Evolutionary conservation across 2,329 filamentous ascomycete species (phyloP).

Genomic region (Aspergillus flavus): DNA sequence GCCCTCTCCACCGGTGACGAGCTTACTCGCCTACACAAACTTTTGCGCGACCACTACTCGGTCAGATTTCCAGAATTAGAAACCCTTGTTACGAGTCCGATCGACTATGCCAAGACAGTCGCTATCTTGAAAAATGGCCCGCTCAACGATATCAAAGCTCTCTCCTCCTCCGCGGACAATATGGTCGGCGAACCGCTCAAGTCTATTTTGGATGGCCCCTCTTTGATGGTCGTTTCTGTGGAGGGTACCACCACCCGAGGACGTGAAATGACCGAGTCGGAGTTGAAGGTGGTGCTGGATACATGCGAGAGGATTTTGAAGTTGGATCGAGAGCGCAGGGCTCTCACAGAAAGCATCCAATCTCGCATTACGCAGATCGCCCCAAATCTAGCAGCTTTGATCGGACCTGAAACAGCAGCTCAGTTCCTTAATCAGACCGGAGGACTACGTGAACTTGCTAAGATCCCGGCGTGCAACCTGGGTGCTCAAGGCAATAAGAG

Average conservation of each 20-base stretch:
- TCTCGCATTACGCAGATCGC: slow-evolving; percentile 96
- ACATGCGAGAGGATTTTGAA: slow-evolving; percentile 89
- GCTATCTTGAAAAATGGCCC: slow-evolving; percentile 91
- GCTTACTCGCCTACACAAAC: slow-evolving; percentile 92
- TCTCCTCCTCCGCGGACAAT: slow-evolving; percentile 78
- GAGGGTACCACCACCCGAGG: slow-evolving; percentile 91
- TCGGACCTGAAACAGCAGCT: slow-evolving; percentile 89
- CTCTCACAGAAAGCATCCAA: slow-evolving; percentile 89
- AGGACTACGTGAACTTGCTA: slow-evolving; percentile 82
- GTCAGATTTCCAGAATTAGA: slow-evolving; percentile 92
- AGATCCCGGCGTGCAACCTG: slow-evolving; percentile 91
- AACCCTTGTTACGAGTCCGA: slow-evolving; percentile 81
- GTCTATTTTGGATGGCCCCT: slow-evolving; percentile 81
- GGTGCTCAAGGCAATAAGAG: slow-evolving; percentile 89
- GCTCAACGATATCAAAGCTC: slow-evolving; percentile 80
- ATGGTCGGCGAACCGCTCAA: slow-evolving; percentile 73
- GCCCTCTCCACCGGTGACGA: slow-evolving; percentile 94
- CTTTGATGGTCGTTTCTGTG: slow-evolving; percentile 92
- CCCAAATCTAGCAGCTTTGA: slow-evolving; percentile 85
- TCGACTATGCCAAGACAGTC: slow-evolving; percentile 95
- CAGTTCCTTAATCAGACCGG: slow-evolving; percentile 95
- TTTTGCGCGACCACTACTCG: slow-evolving; percentile 94
- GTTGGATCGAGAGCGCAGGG: slow-evolving; percentile 83
- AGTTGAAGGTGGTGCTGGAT: slow-evolving; percentile 71
- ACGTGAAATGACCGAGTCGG: slow-evolving; percentile 71